A percentile compares a stretch with the other conserved stretches of the same genome.
These are phyloP conservation scores for Oenanthe sinensis DNA, from an alignment of 129 eudicot genomes.

Conservation along the genomic window DNA sequence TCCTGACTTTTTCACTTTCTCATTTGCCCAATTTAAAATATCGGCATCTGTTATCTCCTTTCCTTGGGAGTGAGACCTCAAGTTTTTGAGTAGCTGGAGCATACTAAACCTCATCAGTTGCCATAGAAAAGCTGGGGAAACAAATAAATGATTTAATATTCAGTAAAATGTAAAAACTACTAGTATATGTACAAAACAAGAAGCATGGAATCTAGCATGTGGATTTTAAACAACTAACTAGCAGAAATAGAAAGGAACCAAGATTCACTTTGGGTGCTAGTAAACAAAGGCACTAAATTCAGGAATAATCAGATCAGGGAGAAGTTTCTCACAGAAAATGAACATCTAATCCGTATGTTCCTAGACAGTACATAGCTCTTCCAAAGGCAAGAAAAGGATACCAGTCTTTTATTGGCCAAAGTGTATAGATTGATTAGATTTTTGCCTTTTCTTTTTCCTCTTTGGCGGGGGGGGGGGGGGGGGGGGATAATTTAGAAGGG, in stretches of 20 bases:
- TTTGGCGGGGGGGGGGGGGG: neutral
- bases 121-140: slow-evolving; percentile 79
- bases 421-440: neutral
- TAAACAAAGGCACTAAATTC: neutral
- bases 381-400: neutral
- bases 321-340: neutral
- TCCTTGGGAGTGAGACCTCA: slow-evolving; percentile 68
- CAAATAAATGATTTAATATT: slow-evolving; percentile 8
- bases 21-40: slow-evolving; percentile 87
- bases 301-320: neutral
- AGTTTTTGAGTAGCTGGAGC: slow-evolving; percentile 76
- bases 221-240: neutral
- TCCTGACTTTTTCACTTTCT: slow-evolving; percentile 55
- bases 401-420: neutral
- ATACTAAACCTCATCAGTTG: slow-evolving; percentile 84
- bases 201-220: neutral
- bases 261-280: neutral
- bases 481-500: neutral
- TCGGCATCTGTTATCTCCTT: slow-evolving; percentile 82
- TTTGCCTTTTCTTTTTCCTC: neutral
- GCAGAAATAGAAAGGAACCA: neutral
- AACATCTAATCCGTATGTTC: neutral
- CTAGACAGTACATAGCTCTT: neutral
- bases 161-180: neutral
- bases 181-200: neutral